Base-by-base conservation (phyloP, 768 basidiomycete genomes). In the Cystobasidium tubakii region DNA sequence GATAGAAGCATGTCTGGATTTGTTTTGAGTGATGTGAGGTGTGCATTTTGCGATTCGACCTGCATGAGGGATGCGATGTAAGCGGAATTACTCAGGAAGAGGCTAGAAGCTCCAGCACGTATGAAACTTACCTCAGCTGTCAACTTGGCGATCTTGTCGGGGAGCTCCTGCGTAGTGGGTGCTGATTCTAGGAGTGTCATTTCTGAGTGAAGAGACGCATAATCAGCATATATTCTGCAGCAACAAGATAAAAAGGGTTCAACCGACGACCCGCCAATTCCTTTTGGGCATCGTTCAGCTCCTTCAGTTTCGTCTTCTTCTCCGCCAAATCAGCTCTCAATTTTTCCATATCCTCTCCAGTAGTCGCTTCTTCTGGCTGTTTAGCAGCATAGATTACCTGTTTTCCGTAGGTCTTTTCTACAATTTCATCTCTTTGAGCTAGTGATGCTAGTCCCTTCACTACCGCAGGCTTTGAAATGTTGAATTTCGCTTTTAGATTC, bases 371-470 rank as follows among this genome's bases (percentile, higher is more conserved):
- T 39, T 71, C 69, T 10, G 69, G 54, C 36, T 71, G 55, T 44
- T 71, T 71, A 15, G 36, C 25, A 6, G 54, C 50, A 44, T 71
- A 71, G n/a, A 71, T 71, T 1, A 36, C 25, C 29, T 71, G 69
- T 39, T 71, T 71, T 34, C 69, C 69, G 34, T 67, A 71, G n/a
- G 31, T 44, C 36, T 71, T 71, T 29, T 71, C 69, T 21, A 60
- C 54, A 4, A 71, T 71, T 19, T 55, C 69, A 23, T 54, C 55
- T 31, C 36, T 71, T 31, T 55, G 50, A 71, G 69, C 69, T n/a
- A 71, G 54, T 36, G 54, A 29, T 3, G 53, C 69, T 9, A 71
- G 69, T 31, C 12, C 50, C 60, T 71, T 71, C 10, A 60, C 55
- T 4, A 71, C 69, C n/a, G 69, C 55, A 6, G 69, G 55, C 25